A percentile compares a stretch with the other conserved stretches of the same genome.
Conservation (phyloP, 176 grass and related monocot species). For the Juncus inflexus region DNA sequence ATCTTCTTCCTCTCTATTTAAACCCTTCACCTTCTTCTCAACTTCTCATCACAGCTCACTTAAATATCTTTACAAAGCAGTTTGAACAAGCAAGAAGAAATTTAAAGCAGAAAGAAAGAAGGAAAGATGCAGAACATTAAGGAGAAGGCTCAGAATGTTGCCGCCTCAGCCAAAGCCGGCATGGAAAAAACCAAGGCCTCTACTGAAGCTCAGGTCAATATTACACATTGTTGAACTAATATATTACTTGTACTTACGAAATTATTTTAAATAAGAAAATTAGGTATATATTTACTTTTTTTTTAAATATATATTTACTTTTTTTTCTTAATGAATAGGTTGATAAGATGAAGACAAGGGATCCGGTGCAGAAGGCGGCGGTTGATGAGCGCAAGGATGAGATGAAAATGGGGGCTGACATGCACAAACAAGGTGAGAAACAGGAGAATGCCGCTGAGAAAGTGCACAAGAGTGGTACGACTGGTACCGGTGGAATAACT, state of each 20-base stretch:
- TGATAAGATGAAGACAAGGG: slow-evolving; percentile 54
- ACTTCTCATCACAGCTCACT: background rate
- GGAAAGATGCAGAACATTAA: slow-evolving; percentile 35
- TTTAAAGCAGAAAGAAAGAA: background rate
- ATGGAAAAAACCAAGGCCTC: slow-evolving; percentile 60
- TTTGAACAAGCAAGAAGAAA: background rate
- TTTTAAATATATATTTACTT: background rate
- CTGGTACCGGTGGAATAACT: background rate
- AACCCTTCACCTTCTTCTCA: background rate
- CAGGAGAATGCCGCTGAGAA: slow-evolving; percentile 26
- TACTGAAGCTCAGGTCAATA: slow-evolving; percentile 51
- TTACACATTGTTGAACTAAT: no score
- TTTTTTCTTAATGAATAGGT: slow-evolving; percentile 25
- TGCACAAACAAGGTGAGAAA: slow-evolving; percentile 43
- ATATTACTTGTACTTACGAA: background rate
- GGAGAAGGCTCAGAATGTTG: slow-evolving; percentile 39
- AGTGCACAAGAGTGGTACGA: slow-evolving; percentile 10
- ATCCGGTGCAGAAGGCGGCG: slow-evolving; percentile 45
- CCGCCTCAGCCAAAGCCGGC: slow-evolving; percentile 49
- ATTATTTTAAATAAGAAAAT: background rate
- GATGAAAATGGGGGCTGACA: slow-evolving; percentile 37
- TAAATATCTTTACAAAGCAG: background rate
- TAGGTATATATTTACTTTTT: background rate
- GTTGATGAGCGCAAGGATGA: slow-evolving; percentile 49
- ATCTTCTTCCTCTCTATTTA: slow-evolving; percentile 7